Conservation (phyloP, 2,329 filamentous ascomycete species). For the Sporothrix mexicana region DNA sequence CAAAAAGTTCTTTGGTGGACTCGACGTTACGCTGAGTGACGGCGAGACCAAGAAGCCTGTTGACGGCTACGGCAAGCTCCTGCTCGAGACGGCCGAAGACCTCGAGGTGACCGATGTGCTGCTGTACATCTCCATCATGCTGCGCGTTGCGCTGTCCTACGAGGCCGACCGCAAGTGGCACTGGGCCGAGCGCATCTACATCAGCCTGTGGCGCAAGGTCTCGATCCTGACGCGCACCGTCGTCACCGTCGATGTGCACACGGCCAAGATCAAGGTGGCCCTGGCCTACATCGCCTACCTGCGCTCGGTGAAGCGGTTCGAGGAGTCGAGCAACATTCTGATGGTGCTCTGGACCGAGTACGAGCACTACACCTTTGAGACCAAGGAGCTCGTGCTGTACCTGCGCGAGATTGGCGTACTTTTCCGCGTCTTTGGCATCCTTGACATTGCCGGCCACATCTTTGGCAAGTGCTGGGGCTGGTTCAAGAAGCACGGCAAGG, state of each 20-base stretch:
- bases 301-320: constrained; percentile 42
- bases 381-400: constrained; percentile 45
- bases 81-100: constrained; percentile 47
- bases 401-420: constrained; percentile 47
- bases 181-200: constrained; percentile 49
- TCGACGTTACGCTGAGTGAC: constrained; percentile 45
- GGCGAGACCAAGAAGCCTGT: constrained; percentile 40
- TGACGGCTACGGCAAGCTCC: constrained; percentile 44
- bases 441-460: constrained; percentile 45
- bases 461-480: constrained; percentile 49
- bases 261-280: constrained; percentile 48
- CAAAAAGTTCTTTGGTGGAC: constrained; percentile 43
- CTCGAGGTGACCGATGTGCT: constrained; percentile 45
- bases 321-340: constrained; percentile 49
- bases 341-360: constrained; percentile 52
- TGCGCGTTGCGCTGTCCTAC: constrained; percentile 47
- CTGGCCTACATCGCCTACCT: constrained; percentile 49
- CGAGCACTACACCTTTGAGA: constrained; percentile 45
- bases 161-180: constrained; percentile 44
- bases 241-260: constrained; percentile 44
- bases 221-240: constrained; percentile 44
- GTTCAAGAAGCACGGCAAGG: constrained; percentile 47
- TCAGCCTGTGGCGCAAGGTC: constrained; percentile 50
- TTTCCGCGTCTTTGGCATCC: constrained; percentile 46
- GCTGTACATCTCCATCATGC: constrained; percentile 45